Evolutionary conservation across 345 rosid genomes (phyloP).

Genomic region (Alliaria petiolata): DNA sequence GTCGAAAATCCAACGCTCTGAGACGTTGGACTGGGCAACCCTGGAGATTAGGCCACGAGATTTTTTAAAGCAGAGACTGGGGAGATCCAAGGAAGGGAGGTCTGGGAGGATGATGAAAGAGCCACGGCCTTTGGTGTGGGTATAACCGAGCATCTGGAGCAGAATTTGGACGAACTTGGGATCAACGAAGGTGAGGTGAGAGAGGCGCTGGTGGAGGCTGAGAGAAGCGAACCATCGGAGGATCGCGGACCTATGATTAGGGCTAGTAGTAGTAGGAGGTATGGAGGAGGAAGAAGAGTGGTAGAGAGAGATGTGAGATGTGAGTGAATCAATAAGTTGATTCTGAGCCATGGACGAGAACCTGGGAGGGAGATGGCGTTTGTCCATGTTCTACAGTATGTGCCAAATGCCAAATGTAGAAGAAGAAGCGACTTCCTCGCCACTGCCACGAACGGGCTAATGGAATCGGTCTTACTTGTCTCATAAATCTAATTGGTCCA

Average conservation of each 20-base stretch:
- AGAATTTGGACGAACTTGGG: slow-evolving; percentile 54
- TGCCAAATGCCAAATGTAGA: background rate
- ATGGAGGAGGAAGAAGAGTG: slow-evolving; percentile 35
- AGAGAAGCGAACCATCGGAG: slow-evolving; percentile 88
- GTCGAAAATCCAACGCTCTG: slow-evolving; percentile 50
- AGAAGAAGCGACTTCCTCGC: background rate
- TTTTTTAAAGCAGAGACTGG: slow-evolving; percentile 69
- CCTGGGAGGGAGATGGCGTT: background rate
- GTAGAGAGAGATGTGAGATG: slow-evolving; percentile 88
- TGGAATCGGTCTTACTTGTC: background rate
- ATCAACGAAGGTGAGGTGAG: slow-evolving; percentile 68
- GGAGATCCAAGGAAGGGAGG: slow-evolving; percentile 68
- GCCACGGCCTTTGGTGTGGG: slow-evolving; percentile 58
- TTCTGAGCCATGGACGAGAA: slow-evolving; percentile 44
- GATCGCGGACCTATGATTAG: slow-evolving; percentile 60
- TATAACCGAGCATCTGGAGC: slow-evolving; percentile 66
- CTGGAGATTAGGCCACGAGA: slow-evolving; percentile 75
- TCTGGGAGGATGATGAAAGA: slow-evolving; percentile 84
- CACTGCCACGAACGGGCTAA: background rate
- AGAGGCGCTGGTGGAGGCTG: slow-evolving; percentile 66
- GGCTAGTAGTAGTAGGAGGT: slow-evolving; percentile 16
- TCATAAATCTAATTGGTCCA: no score
- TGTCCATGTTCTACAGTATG: slow-evolving; percentile 4
- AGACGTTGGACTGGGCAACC: slow-evolving; percentile 49
- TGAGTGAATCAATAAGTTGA: slow-evolving; percentile 71